Evolutionary conservation across 2,329 filamentous ascomycete genomes (phyloP), one percentile per base, ranked within the genome.

Genomic region (Raffaelea albimanens): DNA sequence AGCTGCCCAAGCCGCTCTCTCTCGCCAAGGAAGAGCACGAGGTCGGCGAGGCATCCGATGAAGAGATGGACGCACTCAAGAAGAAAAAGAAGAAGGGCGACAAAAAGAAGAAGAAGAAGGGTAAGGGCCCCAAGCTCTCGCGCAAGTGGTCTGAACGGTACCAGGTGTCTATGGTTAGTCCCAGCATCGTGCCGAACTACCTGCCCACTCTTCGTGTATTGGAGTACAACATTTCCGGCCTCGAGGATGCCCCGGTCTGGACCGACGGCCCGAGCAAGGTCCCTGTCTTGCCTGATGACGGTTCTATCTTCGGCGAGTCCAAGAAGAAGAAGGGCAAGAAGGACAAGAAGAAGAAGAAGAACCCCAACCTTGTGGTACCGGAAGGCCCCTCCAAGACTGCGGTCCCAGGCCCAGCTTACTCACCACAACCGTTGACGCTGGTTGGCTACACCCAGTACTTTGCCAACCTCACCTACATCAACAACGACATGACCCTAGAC

Each of bases 101-200:
- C 36, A 47, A 52, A 4, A 48, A 43, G 13, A 47, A 39, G 14
- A 38, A 38, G 9, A 29, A 46, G 7, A 59, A 59, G 46, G 62
- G 64, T 40, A 66, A 64, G 51, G 66, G 65, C 51, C 59, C 58
- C 29, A 64, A 67, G 46, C 60, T 64, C 33, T 56, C 48, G 3
- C 51, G 49, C 45, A 76, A 78, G 52, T 95, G 80, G 67, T 89
- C 82, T 3, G 89, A 98, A 65, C 78, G 89, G 45, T 98, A 88
- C 62, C 83, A 89, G 46, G 65, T 95, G 5, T 83, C 86, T 0
- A 70, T 93, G 22, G 83, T 97, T 48, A 79, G 83, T 42, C 87
- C 91, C 0, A 97, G 90, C 60, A 71, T 98, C 34, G 87, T 97
- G 9, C 93, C 91, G 7, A 96, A 93, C 60, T 95, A 88, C 64